phyloP scores from a whole-genome alignment of 2,329 filamentous ascomycete species.

The Biscogniauxia marginata region DNA sequence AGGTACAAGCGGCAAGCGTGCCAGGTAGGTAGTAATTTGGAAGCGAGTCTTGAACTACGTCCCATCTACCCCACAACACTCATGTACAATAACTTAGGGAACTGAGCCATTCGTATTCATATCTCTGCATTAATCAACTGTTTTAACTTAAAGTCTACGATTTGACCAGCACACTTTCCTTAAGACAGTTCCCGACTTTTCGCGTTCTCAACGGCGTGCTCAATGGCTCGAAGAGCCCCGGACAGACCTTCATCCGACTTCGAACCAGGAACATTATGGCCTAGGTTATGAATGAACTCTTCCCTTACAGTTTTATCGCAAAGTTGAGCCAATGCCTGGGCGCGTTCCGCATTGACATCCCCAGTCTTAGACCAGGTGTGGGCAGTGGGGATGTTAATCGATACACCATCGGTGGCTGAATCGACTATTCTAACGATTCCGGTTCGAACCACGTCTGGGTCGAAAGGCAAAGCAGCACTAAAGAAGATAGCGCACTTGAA shows the following conservation, averaged over 20 bases:
- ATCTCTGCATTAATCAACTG: not conserved
- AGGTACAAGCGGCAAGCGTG: not conserved
- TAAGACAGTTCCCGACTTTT: not conserved
- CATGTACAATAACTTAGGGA: not conserved
- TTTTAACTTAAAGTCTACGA: not conserved
- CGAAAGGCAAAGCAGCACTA: slow-evolving; percentile 29
- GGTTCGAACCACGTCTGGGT: slow-evolving; percentile 25
- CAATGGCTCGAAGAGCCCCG: slow-evolving; percentile 26
- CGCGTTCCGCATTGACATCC: slow-evolving; percentile 14
- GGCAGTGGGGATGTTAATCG: slow-evolving; percentile 29
- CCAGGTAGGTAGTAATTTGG: not conserved
- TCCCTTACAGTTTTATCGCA: slow-evolving; percentile 23
- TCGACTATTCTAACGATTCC: slow-evolving; percentile 25
- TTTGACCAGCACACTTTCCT: not conserved
- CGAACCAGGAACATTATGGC: slow-evolving; percentile 29
- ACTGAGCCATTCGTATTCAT: not conserved
- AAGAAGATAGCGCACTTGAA: slow-evolving; percentile 34
- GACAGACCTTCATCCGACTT: slow-evolving; percentile 23
- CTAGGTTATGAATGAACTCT: slow-evolving; percentile 26
- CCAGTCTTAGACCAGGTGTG: slow-evolving; percentile 25
- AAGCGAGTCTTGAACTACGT: not conserved
- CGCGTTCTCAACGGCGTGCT: slow-evolving; percentile 27
- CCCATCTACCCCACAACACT: not conserved
- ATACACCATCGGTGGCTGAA: slow-evolving; percentile 24
- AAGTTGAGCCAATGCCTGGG: slow-evolving; percentile 19